Evolutionary conservation across 2,329 filamentous ascomycete genomes (phyloP).

Genomic region (Colletotrichum euphorbiae): DNA sequence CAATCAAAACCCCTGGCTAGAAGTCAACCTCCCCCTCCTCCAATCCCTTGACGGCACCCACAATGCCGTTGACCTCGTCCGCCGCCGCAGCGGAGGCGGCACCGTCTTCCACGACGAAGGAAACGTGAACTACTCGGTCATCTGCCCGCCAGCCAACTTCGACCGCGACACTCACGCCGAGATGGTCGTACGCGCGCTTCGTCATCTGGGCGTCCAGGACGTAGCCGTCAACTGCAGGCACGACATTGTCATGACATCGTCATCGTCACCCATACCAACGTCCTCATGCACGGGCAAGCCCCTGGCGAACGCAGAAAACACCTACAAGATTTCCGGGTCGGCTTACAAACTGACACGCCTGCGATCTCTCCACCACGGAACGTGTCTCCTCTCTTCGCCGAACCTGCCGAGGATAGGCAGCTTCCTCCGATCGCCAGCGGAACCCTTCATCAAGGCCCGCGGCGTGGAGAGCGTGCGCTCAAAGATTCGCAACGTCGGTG

Average conservation of each 20-base stretch:
- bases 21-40: slow-evolving; percentile 80
- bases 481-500: slow-evolving; percentile 80
- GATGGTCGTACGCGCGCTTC: slow-evolving; percentile 90
- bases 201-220: slow-evolving; percentile 65
- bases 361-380: slow-evolving; percentile 91
- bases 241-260: slow-evolving; percentile 83
- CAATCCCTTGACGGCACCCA: slow-evolving; percentile 35
- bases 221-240: slow-evolving; percentile 88
- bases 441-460: slow-evolving; percentile 79
- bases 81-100: slow-evolving; percentile 88
- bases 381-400: slow-evolving; percentile 82
- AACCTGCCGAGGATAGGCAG: slow-evolving; percentile 77
- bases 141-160: slow-evolving; percentile 81
- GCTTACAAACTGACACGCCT: slow-evolving; percentile 91
- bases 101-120: slow-evolving; percentile 94
- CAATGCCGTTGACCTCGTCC: slow-evolving; percentile 68
- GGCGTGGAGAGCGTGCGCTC: slow-evolving; percentile 94
- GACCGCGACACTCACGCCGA: slow-evolving; percentile 88
- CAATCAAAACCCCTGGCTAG: slow-evolving; percentile 98
- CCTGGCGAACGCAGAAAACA: slow-evolving; percentile 42
- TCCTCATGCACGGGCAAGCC: not conserved
- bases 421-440: slow-evolving; percentile 82
- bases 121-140: slow-evolving; percentile 96
- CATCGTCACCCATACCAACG: not conserved
- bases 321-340: slow-evolving; percentile 89